phyloP scores from a whole-genome alignment of 495 filamentous ascomycete species.

The Bryoglossum gracile region DNA sequence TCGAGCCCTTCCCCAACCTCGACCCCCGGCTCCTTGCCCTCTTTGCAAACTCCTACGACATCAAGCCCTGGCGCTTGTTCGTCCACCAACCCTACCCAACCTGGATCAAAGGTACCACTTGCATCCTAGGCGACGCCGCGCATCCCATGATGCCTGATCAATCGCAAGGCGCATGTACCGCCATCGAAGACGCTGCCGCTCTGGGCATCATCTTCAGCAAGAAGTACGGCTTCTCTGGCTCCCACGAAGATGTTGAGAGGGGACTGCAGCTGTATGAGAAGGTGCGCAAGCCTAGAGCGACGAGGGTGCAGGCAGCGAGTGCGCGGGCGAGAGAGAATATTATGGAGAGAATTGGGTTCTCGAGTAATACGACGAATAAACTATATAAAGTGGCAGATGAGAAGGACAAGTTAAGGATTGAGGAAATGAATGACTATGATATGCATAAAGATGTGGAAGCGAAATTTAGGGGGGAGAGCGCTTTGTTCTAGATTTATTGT shows the following conservation, averaged over 20 bases:
- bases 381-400: slow-evolving; percentile 41
- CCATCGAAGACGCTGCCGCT: slow-evolving; percentile 41
- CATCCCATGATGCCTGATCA: slow-evolving; percentile 65
- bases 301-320: slow-evolving; percentile 33
- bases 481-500: no score
- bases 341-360: slow-evolving; percentile 35
- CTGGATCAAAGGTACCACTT: slow-evolving; percentile 38
- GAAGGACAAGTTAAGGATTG: slow-evolving; percentile 43
- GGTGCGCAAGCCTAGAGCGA: slow-evolving; percentile 35
- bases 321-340: slow-evolving; percentile 20
- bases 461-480: slow-evolving; percentile 24
- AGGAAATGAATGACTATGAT: slow-evolving; percentile 48
- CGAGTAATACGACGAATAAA: slow-evolving; percentile 35
- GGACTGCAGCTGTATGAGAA: slow-evolving; percentile 37
- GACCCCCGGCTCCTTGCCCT: slow-evolving; percentile 15
- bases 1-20: slow-evolving; percentile 19
- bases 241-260: slow-evolving; percentile 33
- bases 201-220: slow-evolving; percentile 40
- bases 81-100: slow-evolving; percentile 35
- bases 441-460: slow-evolving; percentile 43
- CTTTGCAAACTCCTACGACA: slow-evolving; percentile 24
- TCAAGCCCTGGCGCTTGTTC: slow-evolving; percentile 36
- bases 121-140: slow-evolving; percentile 59
- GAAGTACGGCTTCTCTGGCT: slow-evolving; percentile 25
- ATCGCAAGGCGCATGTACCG: slow-evolving; percentile 20